A percentile compares a stretch with the other conserved stretches of the same genome.
phyloP scores from a whole-genome alignment of 1,284 basidiomycete species.

The Xerocomus minutiporus region DNA sequence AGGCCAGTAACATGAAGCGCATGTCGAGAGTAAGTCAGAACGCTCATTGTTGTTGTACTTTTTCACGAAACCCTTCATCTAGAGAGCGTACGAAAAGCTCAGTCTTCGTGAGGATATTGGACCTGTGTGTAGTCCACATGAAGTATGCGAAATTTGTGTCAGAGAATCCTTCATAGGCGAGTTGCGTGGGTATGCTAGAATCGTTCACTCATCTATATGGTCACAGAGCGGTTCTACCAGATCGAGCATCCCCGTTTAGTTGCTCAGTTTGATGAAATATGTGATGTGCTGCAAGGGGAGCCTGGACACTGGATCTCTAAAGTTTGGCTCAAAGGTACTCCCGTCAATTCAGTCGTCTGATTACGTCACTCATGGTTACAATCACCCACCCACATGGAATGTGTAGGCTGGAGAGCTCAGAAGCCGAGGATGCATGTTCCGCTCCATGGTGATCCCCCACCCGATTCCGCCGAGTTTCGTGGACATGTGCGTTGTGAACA shows the following conservation, averaged over 20 bases:
- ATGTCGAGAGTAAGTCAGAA: constrained; percentile 39
- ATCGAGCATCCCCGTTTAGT: constrained; percentile 59
- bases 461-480: constrained; percentile 52
- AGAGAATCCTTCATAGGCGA: constrained; percentile 55
- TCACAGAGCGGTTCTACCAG: constrained; percentile 62
- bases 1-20: constrained; percentile 60
- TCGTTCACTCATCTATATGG: constrained; percentile 7
- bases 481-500: constrained; percentile 69
- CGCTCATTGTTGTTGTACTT: not conserved
- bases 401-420: constrained; percentile 61
- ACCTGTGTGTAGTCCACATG: constrained; percentile 42
- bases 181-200: constrained; percentile 6
- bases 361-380: constrained; percentile 12
- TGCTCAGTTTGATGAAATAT: constrained; percentile 50
- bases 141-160: constrained; percentile 64
- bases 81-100: constrained; percentile 53
- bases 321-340: constrained; percentile 66
- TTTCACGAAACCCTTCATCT: not conserved
- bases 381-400: constrained; percentile 10
- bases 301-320: constrained; percentile 73
- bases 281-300: constrained; percentile 40
- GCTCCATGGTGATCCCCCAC: constrained; percentile 55
- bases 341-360: constrained; percentile 7
- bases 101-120: constrained; percentile 41
- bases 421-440: constrained; percentile 71